Evolutionary conservation across 2,329 filamentous ascomycete species (phyloP).

Genomic region (Phyllosticta citriasiana): DNA sequence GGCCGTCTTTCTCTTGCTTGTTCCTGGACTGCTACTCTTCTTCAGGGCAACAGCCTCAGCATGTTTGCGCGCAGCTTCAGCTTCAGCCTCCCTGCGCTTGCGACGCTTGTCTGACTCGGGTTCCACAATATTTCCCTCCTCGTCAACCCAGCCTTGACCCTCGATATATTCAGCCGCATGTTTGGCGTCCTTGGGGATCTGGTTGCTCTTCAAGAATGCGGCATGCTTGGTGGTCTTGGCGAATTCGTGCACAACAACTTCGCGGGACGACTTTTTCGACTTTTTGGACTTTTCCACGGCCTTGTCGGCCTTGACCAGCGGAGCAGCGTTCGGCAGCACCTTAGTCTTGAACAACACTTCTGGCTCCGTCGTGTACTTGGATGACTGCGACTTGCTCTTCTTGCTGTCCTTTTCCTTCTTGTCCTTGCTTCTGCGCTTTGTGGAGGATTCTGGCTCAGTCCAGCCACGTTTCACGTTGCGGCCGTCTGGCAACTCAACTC

Average conservation of each 20-base stretch:
- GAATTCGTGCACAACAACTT: constrained; percentile 78
- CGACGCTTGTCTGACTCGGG: constrained; percentile 24
- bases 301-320: constrained; percentile 20
- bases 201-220: constrained; percentile 60
- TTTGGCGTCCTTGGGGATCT: constrained; percentile 34
- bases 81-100: constrained; percentile 10
- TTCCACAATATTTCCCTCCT: constrained; percentile 66
- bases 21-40: constrained; percentile 11
- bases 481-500: constrained; percentile 60
- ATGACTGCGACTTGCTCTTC: constrained; percentile 52
- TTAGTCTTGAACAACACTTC: constrained; percentile 81
- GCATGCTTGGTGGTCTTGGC: constrained; percentile 74
- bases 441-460: constrained; percentile 55
- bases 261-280: constrained; percentile 34
- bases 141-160: constrained; percentile 80
- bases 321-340: constrained; percentile 50
- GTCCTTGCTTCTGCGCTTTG: constrained; percentile 36
- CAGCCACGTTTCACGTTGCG: constrained; percentile 82
- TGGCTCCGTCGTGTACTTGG: constrained; percentile 68
- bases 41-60: background rate
- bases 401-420: constrained; percentile 43
- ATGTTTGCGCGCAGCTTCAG: constrained; percentile 3
- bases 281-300: constrained; percentile 34
- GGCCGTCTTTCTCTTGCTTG: constrained; percentile 12
- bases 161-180: constrained; percentile 61